Conservation (phyloP, 495 filamentous ascomycete genomes). For the Penicillium herquei region DNA sequence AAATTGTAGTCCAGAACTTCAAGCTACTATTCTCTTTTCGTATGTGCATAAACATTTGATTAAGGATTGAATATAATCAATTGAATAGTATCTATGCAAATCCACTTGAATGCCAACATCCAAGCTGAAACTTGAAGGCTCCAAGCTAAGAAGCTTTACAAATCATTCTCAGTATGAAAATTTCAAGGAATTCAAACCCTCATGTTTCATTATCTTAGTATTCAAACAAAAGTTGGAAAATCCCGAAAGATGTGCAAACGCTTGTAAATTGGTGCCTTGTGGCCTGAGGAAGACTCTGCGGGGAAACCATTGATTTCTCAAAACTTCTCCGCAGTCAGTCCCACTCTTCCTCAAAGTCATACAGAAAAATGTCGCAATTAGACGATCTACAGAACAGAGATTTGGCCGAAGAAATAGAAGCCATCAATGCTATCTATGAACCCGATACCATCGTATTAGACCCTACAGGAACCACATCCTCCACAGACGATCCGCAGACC, state of each 20-base stretch:
- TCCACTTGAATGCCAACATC: no score
- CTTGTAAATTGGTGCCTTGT: constrained; percentile 4
- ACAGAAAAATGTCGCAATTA: constrained; percentile 24
- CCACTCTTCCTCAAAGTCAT: constrained; percentile 4
- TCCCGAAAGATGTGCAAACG: neutral
- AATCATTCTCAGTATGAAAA: no score
- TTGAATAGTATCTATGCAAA: no score
- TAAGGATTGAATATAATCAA: no score
- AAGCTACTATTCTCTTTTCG: no score
- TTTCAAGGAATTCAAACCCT: no score
- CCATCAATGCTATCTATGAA: constrained; percentile 92
- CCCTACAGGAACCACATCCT: constrained; percentile 30
- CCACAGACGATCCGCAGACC: constrained; percentile 23
- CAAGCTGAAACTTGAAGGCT: no score
- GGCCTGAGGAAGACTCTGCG: constrained; percentile 14
- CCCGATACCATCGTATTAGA: constrained; percentile 55
- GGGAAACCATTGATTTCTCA: constrained; percentile 14
- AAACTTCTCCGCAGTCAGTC: constrained; percentile 17
- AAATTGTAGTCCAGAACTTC: no score
- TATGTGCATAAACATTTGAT: no score
- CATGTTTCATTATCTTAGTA: neutral
- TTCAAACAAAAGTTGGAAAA: neutral
- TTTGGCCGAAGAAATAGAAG: constrained; percentile 78
- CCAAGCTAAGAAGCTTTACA: no score
- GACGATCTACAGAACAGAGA: constrained; percentile 51